phyloP scores from a whole-genome alignment of 345 rosid genomes.

The Rhizophora mangle region DNA sequence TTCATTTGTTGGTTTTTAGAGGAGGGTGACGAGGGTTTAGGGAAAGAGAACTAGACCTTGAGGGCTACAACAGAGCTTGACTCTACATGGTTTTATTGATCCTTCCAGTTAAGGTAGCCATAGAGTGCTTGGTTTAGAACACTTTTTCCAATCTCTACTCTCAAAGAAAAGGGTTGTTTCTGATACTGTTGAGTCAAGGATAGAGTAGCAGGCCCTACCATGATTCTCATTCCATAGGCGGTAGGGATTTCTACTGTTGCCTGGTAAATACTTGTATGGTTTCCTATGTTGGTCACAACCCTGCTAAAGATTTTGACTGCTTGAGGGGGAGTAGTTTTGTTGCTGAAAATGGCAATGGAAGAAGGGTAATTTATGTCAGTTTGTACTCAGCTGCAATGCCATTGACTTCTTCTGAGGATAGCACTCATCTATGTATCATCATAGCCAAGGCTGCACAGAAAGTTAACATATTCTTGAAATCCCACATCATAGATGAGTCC shows the following conservation, averaged over 20 bases:
- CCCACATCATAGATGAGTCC: constrained; percentile 37
- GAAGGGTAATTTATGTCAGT: constrained; percentile 40
- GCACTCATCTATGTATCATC: constrained; percentile 34
- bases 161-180: constrained; percentile 7
- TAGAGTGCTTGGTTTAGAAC: constrained; percentile 13
- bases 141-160: constrained; percentile 12
- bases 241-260: constrained; percentile 9
- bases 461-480: constrained; percentile 36
- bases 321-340: neutral
- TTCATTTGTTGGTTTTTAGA: too few species aligned
- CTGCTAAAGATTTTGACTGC: constrained; percentile 1
- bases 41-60: constrained; percentile 10
- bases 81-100: constrained; percentile 33
- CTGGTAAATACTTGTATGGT: neutral
- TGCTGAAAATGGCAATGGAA: constrained; percentile 13
- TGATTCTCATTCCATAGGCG: constrained; percentile 4
- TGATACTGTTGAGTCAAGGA: constrained; percentile 9
- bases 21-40: neutral
- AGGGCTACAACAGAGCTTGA: constrained; percentile 42
- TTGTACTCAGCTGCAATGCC: constrained; percentile 30
- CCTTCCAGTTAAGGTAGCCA: constrained; percentile 41
- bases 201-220: constrained; percentile 1
- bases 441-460: constrained; percentile 36
- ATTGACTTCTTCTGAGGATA: constrained; percentile 25
- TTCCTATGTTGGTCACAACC: constrained; percentile 17